phyloP scores from a whole-genome alignment of 1,284 basidiomycete species.

The Gymnopus androsaceus region DNA sequence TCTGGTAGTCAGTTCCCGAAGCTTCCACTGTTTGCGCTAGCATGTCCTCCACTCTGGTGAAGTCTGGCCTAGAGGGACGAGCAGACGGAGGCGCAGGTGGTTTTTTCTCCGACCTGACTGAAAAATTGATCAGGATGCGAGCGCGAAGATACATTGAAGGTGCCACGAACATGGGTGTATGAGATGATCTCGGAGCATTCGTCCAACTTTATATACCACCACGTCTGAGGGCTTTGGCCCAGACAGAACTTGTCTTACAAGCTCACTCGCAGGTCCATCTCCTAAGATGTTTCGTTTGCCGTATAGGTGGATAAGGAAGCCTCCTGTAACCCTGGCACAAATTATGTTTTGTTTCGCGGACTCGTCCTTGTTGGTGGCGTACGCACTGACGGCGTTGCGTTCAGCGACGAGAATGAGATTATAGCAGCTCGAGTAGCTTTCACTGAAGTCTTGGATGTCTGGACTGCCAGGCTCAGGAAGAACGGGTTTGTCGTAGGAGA shows the following conservation, averaged over 20 bases:
- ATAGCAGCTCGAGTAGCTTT: not conserved
- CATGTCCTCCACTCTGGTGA: conserved; percentile 17
- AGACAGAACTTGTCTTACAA: not conserved
- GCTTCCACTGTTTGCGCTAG: not conserved
- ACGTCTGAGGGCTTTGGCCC: not conserved
- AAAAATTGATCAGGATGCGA: not conserved
- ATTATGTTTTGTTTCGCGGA: not conserved
- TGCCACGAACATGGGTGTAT: not conserved
- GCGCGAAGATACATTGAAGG: not conserved
- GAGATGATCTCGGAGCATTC: not conserved
- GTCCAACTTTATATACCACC: not conserved
- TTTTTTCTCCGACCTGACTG: conserved; percentile 22
- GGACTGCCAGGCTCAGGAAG: not conserved
- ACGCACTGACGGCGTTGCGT: not conserved
- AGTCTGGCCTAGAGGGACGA: conserved; percentile 23
- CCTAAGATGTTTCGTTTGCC: not conserved
- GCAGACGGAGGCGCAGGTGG: conserved; percentile 14
- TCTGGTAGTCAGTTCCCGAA: conserved; percentile 17
- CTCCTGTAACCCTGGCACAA: not conserved
- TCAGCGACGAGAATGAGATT: not conserved
- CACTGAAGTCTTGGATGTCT: not conserved
- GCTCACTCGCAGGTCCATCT: not conserved
- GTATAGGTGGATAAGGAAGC: not conserved
- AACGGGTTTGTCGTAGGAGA: not conserved
- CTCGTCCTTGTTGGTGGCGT: not conserved